Percentiles rank a stretch among this genome's conserved stretches.
Evolutionary conservation across 1,284 basidiomycete species (phyloP).

Genomic region (Fomitopsis pinicola): DNA sequence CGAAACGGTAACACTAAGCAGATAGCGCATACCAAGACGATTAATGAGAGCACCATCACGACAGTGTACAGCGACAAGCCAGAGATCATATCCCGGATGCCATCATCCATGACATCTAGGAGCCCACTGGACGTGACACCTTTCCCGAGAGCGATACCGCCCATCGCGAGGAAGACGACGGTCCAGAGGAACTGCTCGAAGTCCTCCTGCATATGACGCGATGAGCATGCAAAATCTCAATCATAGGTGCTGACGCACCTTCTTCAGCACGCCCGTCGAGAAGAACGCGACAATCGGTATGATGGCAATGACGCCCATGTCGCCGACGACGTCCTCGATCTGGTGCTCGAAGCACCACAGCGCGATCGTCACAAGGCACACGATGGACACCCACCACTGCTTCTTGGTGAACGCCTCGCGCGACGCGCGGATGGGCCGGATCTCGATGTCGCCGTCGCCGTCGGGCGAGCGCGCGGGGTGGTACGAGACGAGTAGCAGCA

Average conservation of each 20-base stretch:
- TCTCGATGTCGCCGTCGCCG: conserved; percentile 78
- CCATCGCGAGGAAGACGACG: conserved; percentile 97
- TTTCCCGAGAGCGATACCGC: conserved; percentile 94
- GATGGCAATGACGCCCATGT: conserved; percentile 98
- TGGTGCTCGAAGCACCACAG: conserved; percentile 90
- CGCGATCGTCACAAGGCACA: conserved; percentile 84
- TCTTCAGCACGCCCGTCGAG: conserved; percentile 89
- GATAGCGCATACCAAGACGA: conserved; percentile 72
- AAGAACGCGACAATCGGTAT: conserved; percentile 95
- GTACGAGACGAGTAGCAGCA: conserved; percentile 84
- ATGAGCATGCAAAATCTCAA: neutral
- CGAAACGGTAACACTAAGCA: neutral
- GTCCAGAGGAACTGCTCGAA: conserved; percentile 95
- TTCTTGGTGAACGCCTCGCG: conserved; percentile 77
- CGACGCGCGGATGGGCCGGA: conserved; percentile 78
- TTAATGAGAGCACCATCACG: conserved; percentile 76
- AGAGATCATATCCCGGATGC: conserved; percentile 68
- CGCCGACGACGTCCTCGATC: conserved; percentile 80
- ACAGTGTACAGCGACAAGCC: conserved; percentile 79
- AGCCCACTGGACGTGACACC: conserved; percentile 91
- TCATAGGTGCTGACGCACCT: conserved; percentile 45
- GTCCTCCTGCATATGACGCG: conserved; percentile 61
- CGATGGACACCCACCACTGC: conserved; percentile 88
- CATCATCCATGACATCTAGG: conserved; percentile 69
- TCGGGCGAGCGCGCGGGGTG: conserved; percentile 63